These are phyloP conservation scores for Zymoseptoria tritici DNA, from an alignment of 2,329 filamentous ascomycete species.

Conservation along the genomic window DNA sequence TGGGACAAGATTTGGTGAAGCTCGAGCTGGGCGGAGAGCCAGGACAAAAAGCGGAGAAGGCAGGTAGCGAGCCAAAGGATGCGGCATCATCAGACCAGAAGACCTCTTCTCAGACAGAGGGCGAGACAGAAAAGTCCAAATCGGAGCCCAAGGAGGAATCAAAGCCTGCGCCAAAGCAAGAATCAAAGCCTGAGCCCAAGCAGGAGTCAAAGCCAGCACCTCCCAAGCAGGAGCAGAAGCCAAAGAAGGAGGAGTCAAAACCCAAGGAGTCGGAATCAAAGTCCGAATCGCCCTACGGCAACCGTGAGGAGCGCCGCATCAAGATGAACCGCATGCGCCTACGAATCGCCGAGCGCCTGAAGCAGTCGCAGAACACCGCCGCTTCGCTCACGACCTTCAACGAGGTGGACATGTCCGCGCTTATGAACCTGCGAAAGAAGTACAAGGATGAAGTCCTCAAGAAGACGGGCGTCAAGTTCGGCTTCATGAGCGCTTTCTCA, in stretches of 20 bases:
- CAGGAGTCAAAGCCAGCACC: conserved; percentile 39
- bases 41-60: conserved; percentile 50
- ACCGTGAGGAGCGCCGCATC: conserved; percentile 80
- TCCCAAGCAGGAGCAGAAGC: conserved; percentile 29
- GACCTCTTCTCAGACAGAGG: conserved; percentile 48
- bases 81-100: conserved; percentile 51
- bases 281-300: conserved; percentile 50
- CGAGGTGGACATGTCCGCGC: conserved; percentile 95
- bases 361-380: conserved; percentile 98
- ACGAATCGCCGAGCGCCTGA: conserved; percentile 91
- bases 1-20: conserved; percentile 84
- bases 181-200: conserved; percentile 37
- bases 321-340: conserved; percentile 99
- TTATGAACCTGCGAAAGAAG: conserved; percentile 94
- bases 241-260: conserved; percentile 33
- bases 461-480: conserved; percentile 93
- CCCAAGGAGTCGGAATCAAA: conserved; percentile 35
- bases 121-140: conserved; percentile 24
- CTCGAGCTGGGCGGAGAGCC: conserved; percentile 66
- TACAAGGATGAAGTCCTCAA: conserved; percentile 97
- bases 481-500: conserved; percentile 99
- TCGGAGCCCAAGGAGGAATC: conserved; percentile 34
- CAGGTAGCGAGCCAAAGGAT: conserved; percentile 52
- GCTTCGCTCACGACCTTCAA: conserved; percentile 98
- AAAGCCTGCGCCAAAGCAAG: conserved; percentile 41